Evolutionary conservation across 2,329 filamentous ascomycete species (phyloP).

Genomic region (Hypoxylon rubiginosum): DNA sequence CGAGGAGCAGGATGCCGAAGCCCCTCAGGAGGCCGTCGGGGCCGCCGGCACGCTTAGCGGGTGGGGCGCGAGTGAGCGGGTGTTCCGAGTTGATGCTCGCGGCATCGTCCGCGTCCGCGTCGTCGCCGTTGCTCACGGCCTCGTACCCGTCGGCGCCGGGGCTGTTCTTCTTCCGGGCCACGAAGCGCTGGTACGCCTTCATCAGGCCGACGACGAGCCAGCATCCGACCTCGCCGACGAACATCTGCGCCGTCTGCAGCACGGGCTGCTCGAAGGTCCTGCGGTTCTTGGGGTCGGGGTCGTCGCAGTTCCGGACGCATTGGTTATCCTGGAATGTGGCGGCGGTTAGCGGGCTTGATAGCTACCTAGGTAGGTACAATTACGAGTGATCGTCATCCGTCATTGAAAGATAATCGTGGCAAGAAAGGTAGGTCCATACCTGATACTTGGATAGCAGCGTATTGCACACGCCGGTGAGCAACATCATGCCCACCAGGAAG

Average conservation of each 20-base stretch:
- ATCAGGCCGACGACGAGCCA: conserved; percentile 88
- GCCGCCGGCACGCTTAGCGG: conserved; percentile 50
- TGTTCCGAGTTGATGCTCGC: conserved; percentile 60
- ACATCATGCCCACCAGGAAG: conserved; percentile 94
- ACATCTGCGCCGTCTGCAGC: conserved; percentile 98
- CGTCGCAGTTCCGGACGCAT: conserved; percentile 91
- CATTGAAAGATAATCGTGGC: not conserved
- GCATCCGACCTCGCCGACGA: conserved; percentile 94
- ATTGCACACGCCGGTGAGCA: conserved; percentile 95
- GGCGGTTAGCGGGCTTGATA: conserved; percentile 18
- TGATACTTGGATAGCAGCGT: conserved; percentile 97
- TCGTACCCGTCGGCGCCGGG: conserved; percentile 72
- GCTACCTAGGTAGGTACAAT: not conserved
- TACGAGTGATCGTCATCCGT: too few relatives aligned
- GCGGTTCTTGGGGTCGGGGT: conserved; percentile 73
- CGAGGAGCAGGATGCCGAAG: conserved; percentile 78
- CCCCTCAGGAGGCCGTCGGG: conserved; percentile 76
- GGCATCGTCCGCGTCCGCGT: conserved; percentile 63
- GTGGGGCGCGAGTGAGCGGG: conserved; percentile 55
- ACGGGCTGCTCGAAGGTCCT: conserved; percentile 93
- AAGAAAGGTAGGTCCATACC: conserved; percentile 61
- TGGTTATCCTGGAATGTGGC: conserved; percentile 82
- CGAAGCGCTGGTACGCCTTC: conserved; percentile 73
- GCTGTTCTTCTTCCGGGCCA: conserved; percentile 58
- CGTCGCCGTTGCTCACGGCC: conserved; percentile 67